These are phyloP conservation scores for Dendrobium catenatum DNA, from an alignment of 106 monocot species.

Conservation along the genomic window DNA sequence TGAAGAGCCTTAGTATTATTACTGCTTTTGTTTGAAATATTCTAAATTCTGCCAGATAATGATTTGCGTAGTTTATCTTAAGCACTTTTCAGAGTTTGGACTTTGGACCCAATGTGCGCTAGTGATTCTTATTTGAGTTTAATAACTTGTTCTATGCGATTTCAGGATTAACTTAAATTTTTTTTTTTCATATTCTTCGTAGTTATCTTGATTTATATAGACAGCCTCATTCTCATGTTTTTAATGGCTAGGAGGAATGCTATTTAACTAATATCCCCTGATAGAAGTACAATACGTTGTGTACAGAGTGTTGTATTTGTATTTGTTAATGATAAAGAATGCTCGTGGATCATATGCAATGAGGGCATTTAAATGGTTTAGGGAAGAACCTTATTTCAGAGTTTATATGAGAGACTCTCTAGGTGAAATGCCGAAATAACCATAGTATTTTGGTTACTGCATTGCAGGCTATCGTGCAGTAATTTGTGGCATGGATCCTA, in stretches of 20 bases:
- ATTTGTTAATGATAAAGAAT: not conserved
- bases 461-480: constrained; percentile 73
- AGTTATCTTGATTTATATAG: no score
- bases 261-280: not conserved
- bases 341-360: not conserved
- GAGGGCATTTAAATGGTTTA: not conserved
- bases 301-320: not conserved
- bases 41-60: no score
- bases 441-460: not conserved
- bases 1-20: no score
- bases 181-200: no score
- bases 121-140: no score
- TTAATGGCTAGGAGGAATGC: not conserved
- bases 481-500: constrained; percentile 97
- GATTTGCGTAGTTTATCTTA: no score
- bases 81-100: no score
- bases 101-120: no score
- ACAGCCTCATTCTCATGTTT: not conserved
- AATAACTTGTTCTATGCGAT: no score
- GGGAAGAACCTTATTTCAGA: not conserved
- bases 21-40: no score
- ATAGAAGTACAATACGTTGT: not conserved
- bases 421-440: not conserved
- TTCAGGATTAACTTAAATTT: not conserved
- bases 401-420: no score